A percentile compares a stretch with the other conserved stretches of the same genome.
Evolutionary conservation across 1,284 basidiomycete genomes (phyloP).

Genomic region (Microbotryum violaceum): DNA sequence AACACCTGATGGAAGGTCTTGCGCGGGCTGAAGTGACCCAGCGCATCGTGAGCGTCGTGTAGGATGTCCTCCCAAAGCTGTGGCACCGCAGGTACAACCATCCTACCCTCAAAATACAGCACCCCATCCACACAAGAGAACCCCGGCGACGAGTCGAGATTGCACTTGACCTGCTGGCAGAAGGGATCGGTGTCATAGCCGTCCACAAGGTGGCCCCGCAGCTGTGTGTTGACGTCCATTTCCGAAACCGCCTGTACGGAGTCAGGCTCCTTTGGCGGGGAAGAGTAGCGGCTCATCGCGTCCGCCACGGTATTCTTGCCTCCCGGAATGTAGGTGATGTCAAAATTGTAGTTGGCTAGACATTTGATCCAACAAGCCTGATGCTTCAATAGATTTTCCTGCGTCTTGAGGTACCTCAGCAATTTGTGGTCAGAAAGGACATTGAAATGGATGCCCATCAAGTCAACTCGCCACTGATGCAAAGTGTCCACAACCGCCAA

Average conservation of each 20-base stretch:
- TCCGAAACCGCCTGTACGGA: conserved; percentile 24
- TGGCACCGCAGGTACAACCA: conserved; percentile 38
- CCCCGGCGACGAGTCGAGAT: neutral
- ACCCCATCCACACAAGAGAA: conserved; percentile 30
- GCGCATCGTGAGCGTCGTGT: conserved; percentile 37
- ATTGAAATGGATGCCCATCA: conserved; percentile 36
- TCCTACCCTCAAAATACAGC: conserved; percentile 36
- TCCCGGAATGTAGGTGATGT: conserved; percentile 37
- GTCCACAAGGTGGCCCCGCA: conserved; percentile 33
- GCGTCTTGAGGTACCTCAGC: conserved; percentile 42
- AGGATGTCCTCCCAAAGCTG: conserved; percentile 34
- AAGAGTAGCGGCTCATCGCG: conserved; percentile 18
- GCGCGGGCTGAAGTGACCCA: conserved; percentile 43
- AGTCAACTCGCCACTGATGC: conserved; percentile 12
- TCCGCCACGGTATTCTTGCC: conserved; percentile 39
- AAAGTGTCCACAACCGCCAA: conserved; percentile 18
- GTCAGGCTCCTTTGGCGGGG: neutral
- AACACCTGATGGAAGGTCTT: conserved; percentile 40
- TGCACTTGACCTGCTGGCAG: conserved; percentile 32
- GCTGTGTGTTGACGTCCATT: conserved; percentile 42
- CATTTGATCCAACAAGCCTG: conserved; percentile 11
- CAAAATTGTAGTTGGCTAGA: conserved; percentile 43
- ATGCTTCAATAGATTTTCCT: conserved; percentile 38
- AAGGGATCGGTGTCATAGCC: conserved; percentile 40
- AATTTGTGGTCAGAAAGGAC: conserved; percentile 46